Evolutionary conservation across 1,139 yeast genomes (phyloP).

Genomic region (Geotrichum fermentans): DNA sequence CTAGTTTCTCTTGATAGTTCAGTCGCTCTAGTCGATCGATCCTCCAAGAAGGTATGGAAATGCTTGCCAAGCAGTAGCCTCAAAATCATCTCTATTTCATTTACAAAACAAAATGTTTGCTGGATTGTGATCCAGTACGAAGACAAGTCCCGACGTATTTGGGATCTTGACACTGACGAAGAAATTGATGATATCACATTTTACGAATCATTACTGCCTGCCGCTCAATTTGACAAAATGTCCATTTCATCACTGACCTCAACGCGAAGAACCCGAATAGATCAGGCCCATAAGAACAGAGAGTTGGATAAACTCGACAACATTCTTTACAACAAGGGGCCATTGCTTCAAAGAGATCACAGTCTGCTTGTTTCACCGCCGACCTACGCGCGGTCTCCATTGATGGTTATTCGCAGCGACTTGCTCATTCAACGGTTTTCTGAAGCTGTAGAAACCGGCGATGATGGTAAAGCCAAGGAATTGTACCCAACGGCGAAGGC

Average conservation of each 20-base stretch:
- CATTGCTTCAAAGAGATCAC: background rate
- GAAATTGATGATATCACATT: slow-evolving; percentile 20
- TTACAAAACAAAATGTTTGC: slow-evolving; percentile 5
- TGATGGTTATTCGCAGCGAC: slow-evolving; percentile 15
- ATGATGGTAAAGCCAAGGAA: slow-evolving; percentile 2
- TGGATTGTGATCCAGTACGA: slow-evolving; percentile 22
- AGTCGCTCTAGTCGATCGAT: slow-evolving; percentile 24
- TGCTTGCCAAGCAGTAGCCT: slow-evolving; percentile 27
- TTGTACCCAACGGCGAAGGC: slow-evolving; percentile 14
- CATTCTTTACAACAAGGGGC: slow-evolving; percentile 3
- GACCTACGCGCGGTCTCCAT: slow-evolving; percentile 11
- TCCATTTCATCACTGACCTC: slow-evolving; percentile 10
- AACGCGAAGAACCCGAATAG: background rate
- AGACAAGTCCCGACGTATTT: slow-evolving; percentile 21
- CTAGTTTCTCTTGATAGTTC: slow-evolving; percentile 25
- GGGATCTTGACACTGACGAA: slow-evolving; percentile 24
- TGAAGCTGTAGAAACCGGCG: slow-evolving; percentile 8
- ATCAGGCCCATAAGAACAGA: slow-evolving; percentile 2
- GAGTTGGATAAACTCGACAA: slow-evolving; percentile 9
- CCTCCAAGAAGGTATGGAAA: slow-evolving; percentile 14
- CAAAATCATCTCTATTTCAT: slow-evolving; percentile 19
- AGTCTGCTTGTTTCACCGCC: slow-evolving; percentile 12
- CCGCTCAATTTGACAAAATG: slow-evolving; percentile 1
- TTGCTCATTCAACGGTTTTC: slow-evolving; percentile 9
- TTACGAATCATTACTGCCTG: slow-evolving; percentile 4